These are phyloP conservation scores for Angomonas deanei DNA, from an alignment of 208 protist species.

Conservation along the genomic window DNA sequence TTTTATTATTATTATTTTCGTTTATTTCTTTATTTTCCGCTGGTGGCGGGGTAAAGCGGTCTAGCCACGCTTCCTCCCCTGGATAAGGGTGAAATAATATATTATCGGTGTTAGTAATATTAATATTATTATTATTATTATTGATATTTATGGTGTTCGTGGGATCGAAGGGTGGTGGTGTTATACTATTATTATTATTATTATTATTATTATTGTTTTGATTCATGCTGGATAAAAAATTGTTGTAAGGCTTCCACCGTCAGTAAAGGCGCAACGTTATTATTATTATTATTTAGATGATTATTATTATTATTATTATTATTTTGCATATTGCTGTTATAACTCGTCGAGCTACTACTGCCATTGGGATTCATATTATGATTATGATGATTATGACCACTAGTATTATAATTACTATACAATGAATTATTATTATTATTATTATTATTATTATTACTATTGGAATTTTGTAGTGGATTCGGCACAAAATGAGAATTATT, in stretches of 20 bases:
- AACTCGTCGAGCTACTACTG: not conserved
- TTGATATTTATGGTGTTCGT: not conserved
- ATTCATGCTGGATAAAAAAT: not conserved
- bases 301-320: slow-evolving; percentile 8
- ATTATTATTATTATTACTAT: slow-evolving; percentile 6
- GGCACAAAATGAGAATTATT: not conserved
- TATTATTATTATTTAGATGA: slow-evolving; percentile 4
- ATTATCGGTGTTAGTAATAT: not conserved
- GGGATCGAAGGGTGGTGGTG: no score
- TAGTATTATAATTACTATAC: no score
- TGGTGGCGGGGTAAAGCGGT: not conserved
- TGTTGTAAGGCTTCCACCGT: not conserved
- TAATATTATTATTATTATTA: slow-evolving; percentile 3
- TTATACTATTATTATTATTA: slow-evolving; percentile 1
- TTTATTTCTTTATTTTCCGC: not conserved
- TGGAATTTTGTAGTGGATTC: not conserved
- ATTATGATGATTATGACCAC: not conserved
- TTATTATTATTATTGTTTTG: not conserved
- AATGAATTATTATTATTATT: slow-evolving; percentile 6
- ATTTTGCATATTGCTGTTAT: not conserved
- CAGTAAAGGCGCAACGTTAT: not conserved
- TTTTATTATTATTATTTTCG: slow-evolving; percentile 1
- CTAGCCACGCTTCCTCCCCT: not conserved
- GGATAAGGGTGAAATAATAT: not conserved
- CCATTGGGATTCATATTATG: not conserved